These are phyloP conservation scores for Alternaria sp. DNA, from an alignment of 2,329 filamentous ascomycete species.

Conservation along the genomic window DNA sequence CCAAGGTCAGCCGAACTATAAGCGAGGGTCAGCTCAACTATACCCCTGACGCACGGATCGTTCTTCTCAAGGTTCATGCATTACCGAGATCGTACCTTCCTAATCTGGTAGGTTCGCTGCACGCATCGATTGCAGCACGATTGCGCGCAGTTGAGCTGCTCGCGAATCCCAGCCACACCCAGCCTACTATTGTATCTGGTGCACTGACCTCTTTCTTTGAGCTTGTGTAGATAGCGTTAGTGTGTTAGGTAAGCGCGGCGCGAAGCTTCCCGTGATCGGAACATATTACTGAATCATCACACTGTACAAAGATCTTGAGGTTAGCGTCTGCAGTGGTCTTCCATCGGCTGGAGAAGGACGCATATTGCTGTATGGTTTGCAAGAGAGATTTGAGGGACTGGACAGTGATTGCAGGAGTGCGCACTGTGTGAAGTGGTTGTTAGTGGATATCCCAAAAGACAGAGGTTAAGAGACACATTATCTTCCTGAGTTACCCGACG, in stretches of 20 bases:
- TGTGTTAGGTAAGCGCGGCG: conserved; percentile 1
- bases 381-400: too few relatives aligned
- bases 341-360: neutral
- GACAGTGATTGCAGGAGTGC: neutral
- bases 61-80: too few relatives aligned
- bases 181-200: neutral
- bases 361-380: neutral
- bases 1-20: neutral
- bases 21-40: neutral
- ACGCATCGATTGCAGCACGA: neutral
- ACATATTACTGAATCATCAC: neutral
- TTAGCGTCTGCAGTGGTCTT: neutral
- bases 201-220: neutral
- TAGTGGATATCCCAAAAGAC: neutral
- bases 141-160: neutral
- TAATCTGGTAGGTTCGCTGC: neutral
- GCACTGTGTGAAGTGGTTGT: neutral
- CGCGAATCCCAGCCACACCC: neutral
- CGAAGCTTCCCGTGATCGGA: neutral
- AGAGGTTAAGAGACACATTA: neutral
- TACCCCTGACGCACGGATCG: neutral
- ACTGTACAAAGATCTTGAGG: neutral
- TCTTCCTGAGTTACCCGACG: neutral
- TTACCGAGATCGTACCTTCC: neutral
- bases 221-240: neutral